Evolutionary conservation across 1,284 basidiomycete species (phyloP).

Genomic region (Marasmius sp.): DNA sequence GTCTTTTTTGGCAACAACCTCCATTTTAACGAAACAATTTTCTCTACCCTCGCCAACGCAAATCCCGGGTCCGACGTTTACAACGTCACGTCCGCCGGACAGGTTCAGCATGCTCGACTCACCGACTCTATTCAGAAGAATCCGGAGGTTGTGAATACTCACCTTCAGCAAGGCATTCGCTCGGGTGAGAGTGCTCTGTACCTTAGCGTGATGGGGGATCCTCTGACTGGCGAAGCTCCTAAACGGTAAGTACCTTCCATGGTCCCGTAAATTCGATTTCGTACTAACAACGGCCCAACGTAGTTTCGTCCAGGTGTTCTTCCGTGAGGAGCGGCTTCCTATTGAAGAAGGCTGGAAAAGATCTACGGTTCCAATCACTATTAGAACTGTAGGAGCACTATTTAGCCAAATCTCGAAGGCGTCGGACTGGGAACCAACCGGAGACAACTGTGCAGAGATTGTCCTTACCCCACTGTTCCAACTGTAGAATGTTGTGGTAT

Average conservation of each 20-base stretch:
- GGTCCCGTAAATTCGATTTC: not conserved
- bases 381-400: not conserved
- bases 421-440: not conserved
- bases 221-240: not conserved
- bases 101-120: constrained; percentile 7
- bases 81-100: constrained; percentile 1
- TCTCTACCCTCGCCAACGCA: constrained; percentile 1
- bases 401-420: not conserved
- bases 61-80: not conserved
- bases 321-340: constrained; percentile 19
- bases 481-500: too few species aligned
- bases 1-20: constrained; percentile 16
- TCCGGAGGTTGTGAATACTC: not conserved
- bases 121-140: not conserved
- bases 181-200: constrained; percentile 1
- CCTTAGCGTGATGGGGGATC: constrained; percentile 4
- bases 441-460: not conserved
- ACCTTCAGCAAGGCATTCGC: not conserved
- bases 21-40: constrained; percentile 15
- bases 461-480: too few species aligned
- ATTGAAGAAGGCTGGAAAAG: constrained; percentile 18
- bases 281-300: not conserved
- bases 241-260: not conserved
- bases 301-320: constrained; percentile 19
- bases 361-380: constrained; percentile 6